Percentiles rank a stretch among this genome's conserved stretches.
Conservation (phyloP, 2,329 filamentous ascomycete genomes). For the Penicillium aurantiogriseum region DNA sequence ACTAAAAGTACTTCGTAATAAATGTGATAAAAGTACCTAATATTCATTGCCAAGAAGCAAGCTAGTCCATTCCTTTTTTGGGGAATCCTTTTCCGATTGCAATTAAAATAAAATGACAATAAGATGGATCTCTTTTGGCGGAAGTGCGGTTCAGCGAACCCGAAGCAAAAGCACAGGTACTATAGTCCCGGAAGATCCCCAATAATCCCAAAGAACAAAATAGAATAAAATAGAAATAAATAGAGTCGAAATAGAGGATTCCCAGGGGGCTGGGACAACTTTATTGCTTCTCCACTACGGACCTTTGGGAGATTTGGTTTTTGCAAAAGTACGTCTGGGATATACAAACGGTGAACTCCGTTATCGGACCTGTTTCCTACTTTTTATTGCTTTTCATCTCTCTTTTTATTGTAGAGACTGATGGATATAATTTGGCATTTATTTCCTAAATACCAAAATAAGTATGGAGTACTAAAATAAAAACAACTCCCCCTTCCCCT, state of each 20-base stretch:
- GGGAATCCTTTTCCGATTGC: background rate
- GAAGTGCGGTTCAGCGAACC: background rate
- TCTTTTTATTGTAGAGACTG: background rate
- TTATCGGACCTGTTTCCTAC: background rate
- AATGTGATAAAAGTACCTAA: background rate
- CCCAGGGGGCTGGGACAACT: conserved; percentile 5
- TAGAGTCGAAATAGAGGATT: background rate
- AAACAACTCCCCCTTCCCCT: background rate
- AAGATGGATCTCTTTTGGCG: background rate
- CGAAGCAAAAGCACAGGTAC: background rate
- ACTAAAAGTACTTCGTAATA: background rate
- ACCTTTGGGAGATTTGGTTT: background rate
- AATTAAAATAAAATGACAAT: background rate
- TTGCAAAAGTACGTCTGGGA: background rate
- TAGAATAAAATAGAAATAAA: background rate
- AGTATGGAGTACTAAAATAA: no score
- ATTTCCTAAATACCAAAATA: background rate
- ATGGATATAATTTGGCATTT: background rate
- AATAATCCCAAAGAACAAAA: background rate
- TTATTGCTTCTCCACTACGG: background rate
- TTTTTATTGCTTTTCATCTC: background rate
- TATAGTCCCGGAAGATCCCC: background rate
- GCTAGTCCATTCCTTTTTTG: background rate
- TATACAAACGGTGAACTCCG: background rate
- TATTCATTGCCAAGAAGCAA: background rate